Evolutionary conservation across 805 yeast species (phyloP), one percentile per base, ranked within the genome.

Genomic region (Peterozyma toletana): DNA sequence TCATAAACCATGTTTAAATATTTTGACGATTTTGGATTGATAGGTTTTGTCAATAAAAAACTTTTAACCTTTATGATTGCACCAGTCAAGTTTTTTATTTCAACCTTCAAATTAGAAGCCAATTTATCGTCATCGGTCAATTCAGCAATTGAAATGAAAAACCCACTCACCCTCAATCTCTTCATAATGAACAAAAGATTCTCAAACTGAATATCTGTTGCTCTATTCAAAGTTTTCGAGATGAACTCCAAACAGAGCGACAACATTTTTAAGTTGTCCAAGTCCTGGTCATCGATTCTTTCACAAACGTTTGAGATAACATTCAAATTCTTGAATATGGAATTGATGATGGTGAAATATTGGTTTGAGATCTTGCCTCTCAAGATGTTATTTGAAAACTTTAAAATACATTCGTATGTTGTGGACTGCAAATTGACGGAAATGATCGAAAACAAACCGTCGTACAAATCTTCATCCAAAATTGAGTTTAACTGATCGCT

Each of bases 91-190:
- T 41, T 35, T 10, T 33, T 11, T 14, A 38, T 39, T 15, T 14
- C 31, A 3, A 35, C 13, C 29, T 35, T 42, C 14, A 43, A 42
- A 3, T 40, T 44, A n/a, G 41, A 30, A 17, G 40, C 35, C 5
- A 37, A 15, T 29, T 38, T 31, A 9, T 35, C 21, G 29, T 40
- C 35, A 11, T 49, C 50, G 16, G 43, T 36, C 9, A 43, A 14
- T 35, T 40, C 45, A 38, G 38, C 30, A 10, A 44, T 17, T 9
- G 33, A 27, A 5, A 37, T 34, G 49, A 73, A 69, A 49, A 75
- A 72, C 15, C 69, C 70, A 9, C 67, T 70, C 48, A 66, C 70
- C 50, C 71, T 71, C 47, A 78, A 63, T 48, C 73, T 65, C 27
- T 71, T 70, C 5, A 72, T 63, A 38, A 74, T 60, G 10, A 71